phyloP scores from a whole-genome alignment of 2,329 filamentous ascomycete genomes.

The Plectosphaerella sp. region DNA sequence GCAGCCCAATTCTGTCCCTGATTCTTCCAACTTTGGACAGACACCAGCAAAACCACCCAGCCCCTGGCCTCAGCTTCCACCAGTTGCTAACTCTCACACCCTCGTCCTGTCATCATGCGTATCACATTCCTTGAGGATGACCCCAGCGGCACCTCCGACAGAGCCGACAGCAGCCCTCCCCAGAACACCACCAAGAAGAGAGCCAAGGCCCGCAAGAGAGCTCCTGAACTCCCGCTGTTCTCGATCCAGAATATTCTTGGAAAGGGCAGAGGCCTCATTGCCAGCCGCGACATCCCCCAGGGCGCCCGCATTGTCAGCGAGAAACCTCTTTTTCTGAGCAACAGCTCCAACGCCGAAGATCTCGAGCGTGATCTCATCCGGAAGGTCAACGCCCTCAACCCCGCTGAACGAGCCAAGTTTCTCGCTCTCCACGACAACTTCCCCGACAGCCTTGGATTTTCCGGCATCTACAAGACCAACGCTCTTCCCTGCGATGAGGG shows the following conservation, averaged over 20 bases:
- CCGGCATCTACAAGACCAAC: constrained; percentile 23
- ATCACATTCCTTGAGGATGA: no score
- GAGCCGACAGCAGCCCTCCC: no score
- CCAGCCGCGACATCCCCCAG: constrained; percentile 1
- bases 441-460: constrained; percentile 17
- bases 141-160: no score
- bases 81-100: no score
- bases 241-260: neutral
- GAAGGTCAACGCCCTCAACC: neutral
- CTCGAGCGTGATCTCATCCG: neutral
- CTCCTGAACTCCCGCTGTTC: neutral
- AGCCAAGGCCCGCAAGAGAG: no score
- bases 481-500: constrained; percentile 21
- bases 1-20: no score
- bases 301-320: constrained; percentile 7
- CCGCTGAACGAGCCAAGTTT: neutral
- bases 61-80: no score
- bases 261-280: constrained; percentile 8
- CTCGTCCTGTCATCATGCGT: no score
- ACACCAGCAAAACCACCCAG: no score
- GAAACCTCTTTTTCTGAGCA: neutral
- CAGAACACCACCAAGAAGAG: no score
- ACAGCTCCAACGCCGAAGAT: neutral
- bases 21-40: no score
- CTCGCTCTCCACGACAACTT: constrained; percentile 4